Evolutionary conservation across 164 flowering plant genomes (phyloP).

Genomic region (Buxus sempervirens): DNA sequence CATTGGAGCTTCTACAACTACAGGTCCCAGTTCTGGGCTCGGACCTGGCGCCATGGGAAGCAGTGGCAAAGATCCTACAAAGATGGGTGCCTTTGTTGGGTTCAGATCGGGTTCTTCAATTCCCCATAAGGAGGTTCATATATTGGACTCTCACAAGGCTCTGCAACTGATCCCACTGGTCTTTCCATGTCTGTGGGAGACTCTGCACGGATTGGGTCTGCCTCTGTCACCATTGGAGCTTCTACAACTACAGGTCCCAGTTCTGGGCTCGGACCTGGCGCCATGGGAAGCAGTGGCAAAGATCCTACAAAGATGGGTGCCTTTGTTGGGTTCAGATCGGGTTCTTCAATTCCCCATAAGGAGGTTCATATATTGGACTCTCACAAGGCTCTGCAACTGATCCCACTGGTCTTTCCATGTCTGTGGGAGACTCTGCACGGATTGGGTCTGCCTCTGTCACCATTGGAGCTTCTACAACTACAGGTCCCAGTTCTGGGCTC

Average conservation of each 20-base stretch:
- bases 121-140: background rate
- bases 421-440: background rate
- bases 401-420: background rate
- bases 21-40: background rate
- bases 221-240: background rate
- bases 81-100: background rate
- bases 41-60: background rate
- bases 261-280: background rate
- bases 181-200: background rate
- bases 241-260: background rate
- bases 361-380: background rate
- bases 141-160: background rate
- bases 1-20: background rate
- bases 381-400: background rate
- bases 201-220: background rate
- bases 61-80: background rate
- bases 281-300: background rate
- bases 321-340: background rate
- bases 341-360: too few relatives aligned
- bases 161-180: background rate
- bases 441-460: background rate
- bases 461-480: background rate
- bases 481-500: too few relatives aligned
- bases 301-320: background rate
- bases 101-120: background rate